Evolutionary conservation across 2,329 filamentous ascomycete genomes (phyloP).

Genomic region (Aspergillus tanneri): DNA sequence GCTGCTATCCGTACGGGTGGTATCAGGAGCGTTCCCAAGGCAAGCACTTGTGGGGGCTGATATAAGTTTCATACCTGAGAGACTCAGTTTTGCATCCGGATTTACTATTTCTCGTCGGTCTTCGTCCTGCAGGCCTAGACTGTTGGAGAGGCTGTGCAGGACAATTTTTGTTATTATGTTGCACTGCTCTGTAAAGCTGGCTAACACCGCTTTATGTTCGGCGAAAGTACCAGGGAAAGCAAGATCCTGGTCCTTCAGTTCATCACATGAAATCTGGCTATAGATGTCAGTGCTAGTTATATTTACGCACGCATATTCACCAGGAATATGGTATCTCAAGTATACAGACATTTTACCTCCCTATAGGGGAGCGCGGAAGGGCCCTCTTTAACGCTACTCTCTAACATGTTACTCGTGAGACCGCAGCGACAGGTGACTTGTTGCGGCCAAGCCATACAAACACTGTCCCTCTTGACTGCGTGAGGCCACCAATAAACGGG

Average conservation of each 20-base stretch:
- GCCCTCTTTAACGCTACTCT: too few species aligned
- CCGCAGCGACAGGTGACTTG: too few species aligned
- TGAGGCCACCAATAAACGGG: too few species aligned
- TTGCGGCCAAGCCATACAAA: too few species aligned
- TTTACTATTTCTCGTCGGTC: constrained; percentile 10
- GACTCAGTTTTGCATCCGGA: constrained; percentile 5
- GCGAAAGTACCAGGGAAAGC: constrained; percentile 11
- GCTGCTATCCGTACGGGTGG: constrained; percentile 13
- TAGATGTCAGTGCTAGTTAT: too few species aligned
- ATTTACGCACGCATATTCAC: too few species aligned
- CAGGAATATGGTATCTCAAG: constrained; percentile 14
- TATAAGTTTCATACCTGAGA: constrained; percentile 16
- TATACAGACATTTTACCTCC: too few species aligned
- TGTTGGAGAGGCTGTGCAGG: constrained; percentile 12
- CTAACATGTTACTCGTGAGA: too few species aligned
- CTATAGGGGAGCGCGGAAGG: too few species aligned
- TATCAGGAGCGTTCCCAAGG: constrained; percentile 13
- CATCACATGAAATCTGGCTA: too few species aligned
- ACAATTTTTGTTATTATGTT: constrained; percentile 5
- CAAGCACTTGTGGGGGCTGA: constrained; percentile 14
- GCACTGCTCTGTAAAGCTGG: constrained; percentile 10
- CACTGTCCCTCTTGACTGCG: too few species aligned
- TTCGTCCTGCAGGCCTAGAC: constrained; percentile 5
- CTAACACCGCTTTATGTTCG: neutral
- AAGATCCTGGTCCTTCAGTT: constrained; percentile 11